Evolutionary conservation across 73 alveolate genomes (phyloP), one percentile per base, ranked within the genome.

Genomic region (Breviolum minutum): DNA sequence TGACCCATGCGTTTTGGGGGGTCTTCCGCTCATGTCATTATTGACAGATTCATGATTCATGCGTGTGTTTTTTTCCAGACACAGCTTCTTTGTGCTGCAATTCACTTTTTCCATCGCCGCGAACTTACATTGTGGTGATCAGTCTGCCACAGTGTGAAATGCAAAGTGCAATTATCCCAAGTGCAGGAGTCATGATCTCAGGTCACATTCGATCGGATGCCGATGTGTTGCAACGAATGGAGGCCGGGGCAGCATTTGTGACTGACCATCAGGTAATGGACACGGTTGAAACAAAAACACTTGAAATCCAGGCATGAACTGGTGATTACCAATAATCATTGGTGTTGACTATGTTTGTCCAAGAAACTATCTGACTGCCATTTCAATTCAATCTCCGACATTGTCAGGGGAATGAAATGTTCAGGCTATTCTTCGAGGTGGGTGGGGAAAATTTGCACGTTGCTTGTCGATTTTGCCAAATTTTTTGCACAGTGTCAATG

Each of bases 361-460:
- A 20, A 12, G 30, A 27, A 76, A 27, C 17, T 40, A 40, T 3
- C 13, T 76, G 61, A 26, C 16, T 24, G 86, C 40, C 5, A 12
- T 22, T 26, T 76, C 61, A 17, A 12, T 24, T 27, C 17, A 12
- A 16, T 1, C 54, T 29, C 61, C 27, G 30, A 24, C 61, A 48
- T 12, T 24, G 96, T 11, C 98, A 92, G 98, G 98, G 98, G 61
- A 93, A 93, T 82, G 83, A 93, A 20, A 93, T 93, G 98, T 93
- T 93, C 82, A 63, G 98, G 93, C 98, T 93, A 81, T 93, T 93
- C 92, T 93, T 93, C 61, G 98, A 93, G 98, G 98, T 60, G n/a
- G 61, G 82, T 10, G 29, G 22, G 22, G 17, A 8, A 40, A 24
- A 14, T 20, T 22, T 6, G 6, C 54, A 16, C 60, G 60, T 40